phyloP scores from a whole-genome alignment of 805 yeast species.

The Lipomyces kockii region DNA sequence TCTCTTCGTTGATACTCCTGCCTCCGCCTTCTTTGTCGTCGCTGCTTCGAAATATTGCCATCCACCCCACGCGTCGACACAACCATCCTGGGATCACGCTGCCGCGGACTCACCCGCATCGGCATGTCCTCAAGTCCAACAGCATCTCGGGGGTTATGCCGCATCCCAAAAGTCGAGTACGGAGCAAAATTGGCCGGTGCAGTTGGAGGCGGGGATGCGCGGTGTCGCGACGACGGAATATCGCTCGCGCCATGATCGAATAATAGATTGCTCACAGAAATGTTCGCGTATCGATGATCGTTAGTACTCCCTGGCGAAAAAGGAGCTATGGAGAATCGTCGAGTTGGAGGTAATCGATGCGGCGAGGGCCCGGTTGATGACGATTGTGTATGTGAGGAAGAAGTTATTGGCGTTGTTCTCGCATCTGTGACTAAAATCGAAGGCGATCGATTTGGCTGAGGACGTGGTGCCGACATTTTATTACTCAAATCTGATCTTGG shows the following conservation, averaged over 20 bases:
- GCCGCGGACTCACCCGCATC: constrained; percentile 8
- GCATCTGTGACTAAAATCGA: constrained; percentile 92
- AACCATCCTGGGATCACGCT: constrained; percentile 19
- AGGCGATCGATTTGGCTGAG: constrained; percentile 64
- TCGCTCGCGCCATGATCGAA: constrained; percentile 69
- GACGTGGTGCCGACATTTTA: constrained; percentile 1
- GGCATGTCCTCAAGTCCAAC: constrained; percentile 19
- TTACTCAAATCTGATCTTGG: background rate
- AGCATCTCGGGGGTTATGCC: background rate
- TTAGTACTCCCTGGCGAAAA: constrained; percentile 6
- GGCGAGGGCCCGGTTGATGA: constrained; percentile 48
- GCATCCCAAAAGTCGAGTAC: constrained; percentile 1
- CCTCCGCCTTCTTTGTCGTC: constrained; percentile 2
- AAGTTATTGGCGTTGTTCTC: constrained; percentile 49
- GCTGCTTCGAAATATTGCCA: constrained; percentile 4
- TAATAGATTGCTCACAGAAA: constrained; percentile 78
- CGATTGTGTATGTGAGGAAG: constrained; percentile 47
- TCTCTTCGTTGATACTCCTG: background rate
- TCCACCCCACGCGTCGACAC: constrained; percentile 5
- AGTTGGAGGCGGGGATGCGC: constrained; percentile 46
- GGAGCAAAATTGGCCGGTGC: constrained; percentile 13
- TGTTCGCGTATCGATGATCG: constrained; percentile 62
- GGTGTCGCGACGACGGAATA: constrained; percentile 78
- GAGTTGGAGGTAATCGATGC: constrained; percentile 6
- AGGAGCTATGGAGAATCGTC: background rate